Conservation (phyloP, 805 yeast species). For the Wickerhamia fluorescens region DNA sequence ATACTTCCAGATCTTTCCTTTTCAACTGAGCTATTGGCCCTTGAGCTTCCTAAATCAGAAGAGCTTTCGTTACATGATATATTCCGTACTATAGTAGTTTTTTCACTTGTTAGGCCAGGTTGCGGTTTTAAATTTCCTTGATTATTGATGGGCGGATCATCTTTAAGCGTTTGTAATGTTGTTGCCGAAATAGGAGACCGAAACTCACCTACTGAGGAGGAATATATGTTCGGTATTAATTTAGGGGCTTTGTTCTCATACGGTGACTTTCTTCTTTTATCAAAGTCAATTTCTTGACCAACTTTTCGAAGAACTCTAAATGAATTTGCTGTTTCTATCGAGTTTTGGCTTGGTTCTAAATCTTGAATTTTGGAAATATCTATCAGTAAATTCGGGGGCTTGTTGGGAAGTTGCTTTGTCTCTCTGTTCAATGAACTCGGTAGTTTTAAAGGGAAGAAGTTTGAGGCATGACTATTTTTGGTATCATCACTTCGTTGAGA, state of each 20-base stretch:
- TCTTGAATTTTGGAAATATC: conserved; percentile 5
- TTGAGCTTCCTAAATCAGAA: too few species aligned
- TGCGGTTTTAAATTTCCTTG: not conserved
- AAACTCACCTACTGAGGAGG: conserved; percentile 26
- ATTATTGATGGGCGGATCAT: too few species aligned
- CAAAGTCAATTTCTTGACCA: conserved; percentile 74
- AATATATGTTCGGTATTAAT: conserved; percentile 26
- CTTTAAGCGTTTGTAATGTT: conserved; percentile 21
- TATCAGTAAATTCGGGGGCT: conserved; percentile 1
- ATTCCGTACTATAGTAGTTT: not conserved
- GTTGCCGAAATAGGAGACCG: conserved; percentile 32
- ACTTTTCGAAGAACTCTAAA: conserved; percentile 63
- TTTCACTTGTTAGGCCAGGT: not conserved
- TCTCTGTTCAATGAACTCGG: too few species aligned
- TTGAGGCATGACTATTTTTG: too few species aligned
- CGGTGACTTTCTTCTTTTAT: conserved; percentile 71
- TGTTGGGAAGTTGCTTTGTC: not conserved
- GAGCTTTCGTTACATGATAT: too few species aligned
- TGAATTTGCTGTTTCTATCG: too few species aligned
- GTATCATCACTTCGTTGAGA: too few species aligned
- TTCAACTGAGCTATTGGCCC: conserved; percentile 1
- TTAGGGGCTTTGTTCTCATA: conserved; percentile 42
- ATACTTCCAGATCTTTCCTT: conserved; percentile 23
- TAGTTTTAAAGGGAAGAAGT: too few species aligned
- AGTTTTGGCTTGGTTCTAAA: not conserved